phyloP scores from a whole-genome alignment of 345 rosid genomes.

The Cardamine chenopodiifolia region DNA sequence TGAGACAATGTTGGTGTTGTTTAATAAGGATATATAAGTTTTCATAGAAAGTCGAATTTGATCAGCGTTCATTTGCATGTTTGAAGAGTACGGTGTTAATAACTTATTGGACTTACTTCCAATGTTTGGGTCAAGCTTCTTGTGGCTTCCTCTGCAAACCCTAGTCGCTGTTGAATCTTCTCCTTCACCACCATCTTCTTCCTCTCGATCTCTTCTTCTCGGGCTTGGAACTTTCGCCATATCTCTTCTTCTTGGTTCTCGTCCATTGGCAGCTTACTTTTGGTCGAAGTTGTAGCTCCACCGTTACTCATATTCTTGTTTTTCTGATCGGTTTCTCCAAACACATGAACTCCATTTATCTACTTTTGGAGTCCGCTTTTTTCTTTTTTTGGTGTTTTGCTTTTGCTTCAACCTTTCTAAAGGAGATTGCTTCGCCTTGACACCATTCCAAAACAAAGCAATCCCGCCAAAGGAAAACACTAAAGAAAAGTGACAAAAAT shows the following conservation, averaged over 20 bases:
- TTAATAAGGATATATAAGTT: conserved; percentile 1
- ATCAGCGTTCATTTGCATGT: background rate
- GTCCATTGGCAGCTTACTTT: conserved; percentile 52
- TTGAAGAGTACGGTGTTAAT: conserved; percentile 1
- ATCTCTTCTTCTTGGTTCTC: conserved; percentile 61
- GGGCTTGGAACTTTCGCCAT: conserved; percentile 55
- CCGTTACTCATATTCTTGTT: conserved; percentile 18
- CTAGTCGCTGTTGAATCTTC: conserved; percentile 66
- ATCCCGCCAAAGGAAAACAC: background rate
- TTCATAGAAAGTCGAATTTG: background rate
- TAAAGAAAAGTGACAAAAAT: background rate
- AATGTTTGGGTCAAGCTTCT: conserved; percentile 64
- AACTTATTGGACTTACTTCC: conserved; percentile 55
- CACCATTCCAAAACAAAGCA: conserved; percentile 27
- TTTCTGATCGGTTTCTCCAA: background rate
- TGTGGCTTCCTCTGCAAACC: conserved; percentile 77
- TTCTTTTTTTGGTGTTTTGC: conserved; percentile 5
- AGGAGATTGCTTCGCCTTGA: conserved; percentile 25
- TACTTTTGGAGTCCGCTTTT: background rate
- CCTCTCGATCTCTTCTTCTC: conserved; percentile 83
- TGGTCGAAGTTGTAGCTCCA: conserved; percentile 23
- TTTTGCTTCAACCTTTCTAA: conserved; percentile 30
- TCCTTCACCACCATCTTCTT: conserved; percentile 70
- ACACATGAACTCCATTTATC: conserved; percentile 8
- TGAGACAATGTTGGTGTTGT: background rate